A percentile compares a stretch with the other conserved stretches of the same genome.
phyloP scores from a whole-genome alignment of 2,329 filamentous ascomycete species.

The Paraconiothyrium sp. region DNA sequence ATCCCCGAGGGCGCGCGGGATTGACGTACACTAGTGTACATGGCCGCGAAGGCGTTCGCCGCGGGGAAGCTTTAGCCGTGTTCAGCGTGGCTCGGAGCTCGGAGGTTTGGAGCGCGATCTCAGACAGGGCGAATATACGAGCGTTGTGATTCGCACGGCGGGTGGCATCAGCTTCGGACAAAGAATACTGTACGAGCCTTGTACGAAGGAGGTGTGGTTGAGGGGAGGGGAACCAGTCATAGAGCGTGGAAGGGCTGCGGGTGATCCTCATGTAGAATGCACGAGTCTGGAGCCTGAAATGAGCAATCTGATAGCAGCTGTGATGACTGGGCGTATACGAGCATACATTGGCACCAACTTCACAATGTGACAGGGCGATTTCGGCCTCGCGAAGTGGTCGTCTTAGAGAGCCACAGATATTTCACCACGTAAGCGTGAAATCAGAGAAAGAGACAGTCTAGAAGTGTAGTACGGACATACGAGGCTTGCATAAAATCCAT shows the following conservation, averaged over 20 bases:
- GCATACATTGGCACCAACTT: background rate
- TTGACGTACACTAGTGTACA: background rate
- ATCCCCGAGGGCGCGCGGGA: background rate
- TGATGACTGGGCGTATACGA: background rate
- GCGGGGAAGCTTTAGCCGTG: conserved; percentile 13
- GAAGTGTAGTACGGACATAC: background rate
- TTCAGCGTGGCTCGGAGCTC: conserved; percentile 12
- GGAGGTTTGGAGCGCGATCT: conserved; percentile 11
- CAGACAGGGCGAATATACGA: conserved; percentile 9
- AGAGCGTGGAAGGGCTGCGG: background rate
- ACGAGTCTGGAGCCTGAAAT: conserved; percentile 11
- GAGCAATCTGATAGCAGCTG: conserved; percentile 11
- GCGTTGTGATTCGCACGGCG: background rate
- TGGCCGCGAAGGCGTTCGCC: background rate
- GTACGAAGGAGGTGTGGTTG: conserved; percentile 1
- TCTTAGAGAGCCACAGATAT: background rate
- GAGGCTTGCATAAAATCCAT: too few species aligned
- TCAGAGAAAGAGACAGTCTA: background rate
- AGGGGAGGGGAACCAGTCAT: background rate
- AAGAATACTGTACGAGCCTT: background rate
- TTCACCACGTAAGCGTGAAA: background rate
- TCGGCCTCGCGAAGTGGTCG: background rate
- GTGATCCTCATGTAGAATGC: background rate
- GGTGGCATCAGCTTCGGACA: background rate
- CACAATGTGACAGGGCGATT: background rate